These are phyloP conservation scores for Microthlaspi erraticum DNA, from an alignment of 345 rosid species.

Conservation along the genomic window DNA sequence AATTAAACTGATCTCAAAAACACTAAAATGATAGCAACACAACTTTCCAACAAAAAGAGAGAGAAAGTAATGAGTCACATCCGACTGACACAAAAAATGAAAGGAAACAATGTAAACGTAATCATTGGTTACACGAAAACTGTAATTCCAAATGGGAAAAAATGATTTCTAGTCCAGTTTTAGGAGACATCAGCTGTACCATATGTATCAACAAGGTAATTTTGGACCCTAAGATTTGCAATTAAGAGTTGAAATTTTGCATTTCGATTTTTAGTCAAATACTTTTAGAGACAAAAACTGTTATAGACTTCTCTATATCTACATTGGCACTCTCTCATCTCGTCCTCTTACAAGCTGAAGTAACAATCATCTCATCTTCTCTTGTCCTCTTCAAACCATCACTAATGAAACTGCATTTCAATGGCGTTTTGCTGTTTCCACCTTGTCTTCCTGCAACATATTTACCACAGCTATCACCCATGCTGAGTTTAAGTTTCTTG, in stretches of 20 bases:
- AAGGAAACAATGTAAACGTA: too few relatives aligned
- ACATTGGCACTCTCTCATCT: constrained; percentile 41
- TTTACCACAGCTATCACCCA: constrained; percentile 19
- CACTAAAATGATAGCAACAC: too few relatives aligned
- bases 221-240: constrained; percentile 22
- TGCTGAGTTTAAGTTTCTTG: constrained; percentile 59
- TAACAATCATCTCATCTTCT: constrained; percentile 56
- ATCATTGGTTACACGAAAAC: too few relatives aligned
- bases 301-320: constrained; percentile 3
- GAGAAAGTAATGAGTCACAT: too few relatives aligned
- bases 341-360: constrained; percentile 55
- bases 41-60: too few relatives aligned
- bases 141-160: too few relatives aligned
- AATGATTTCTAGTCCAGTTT: too few relatives aligned
- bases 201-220: constrained; percentile 32
- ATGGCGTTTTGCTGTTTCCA: constrained; percentile 17
- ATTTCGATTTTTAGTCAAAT: constrained; percentile 10
- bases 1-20: too few relatives aligned
- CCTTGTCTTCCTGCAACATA: constrained; percentile 24
- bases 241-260: constrained; percentile 15
- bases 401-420: constrained; percentile 46
- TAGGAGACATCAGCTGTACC: constrained; percentile 28
- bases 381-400: constrained; percentile 52
- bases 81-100: too few relatives aligned
- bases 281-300: neutral